Base-by-base conservation (phyloP, 352 stramenopile genomes). In the Pythium phragmitis region DNA sequence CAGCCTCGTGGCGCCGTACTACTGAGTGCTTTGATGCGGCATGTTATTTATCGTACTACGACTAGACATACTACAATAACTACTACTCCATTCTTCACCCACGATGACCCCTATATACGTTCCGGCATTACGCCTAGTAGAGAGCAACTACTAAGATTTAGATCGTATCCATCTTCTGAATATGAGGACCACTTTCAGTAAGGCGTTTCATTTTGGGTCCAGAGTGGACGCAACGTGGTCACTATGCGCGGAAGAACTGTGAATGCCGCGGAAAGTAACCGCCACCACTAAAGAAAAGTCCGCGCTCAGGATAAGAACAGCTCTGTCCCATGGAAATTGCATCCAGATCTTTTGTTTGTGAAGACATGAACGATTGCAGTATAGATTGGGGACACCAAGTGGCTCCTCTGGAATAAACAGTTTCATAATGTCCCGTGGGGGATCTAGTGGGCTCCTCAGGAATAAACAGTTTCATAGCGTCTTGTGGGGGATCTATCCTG, bases 1-100 rank as follows among this genome's bases (percentile, higher is more conserved):
- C 54, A 73, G 82, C 64, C 55, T 68, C 52, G 52, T 43, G 51
- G 14, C 45, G 23, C 33, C 43, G 21, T 48, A 48, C 53, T 60
- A 34, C 37, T 39, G 26, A 9, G 21, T 19, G 14, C 53, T 17
- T 2, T 30, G 12, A 12, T 49, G 33, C 36, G 16, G 12, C 8
- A 14, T 57, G 34, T 45, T 68, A 63, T 63, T 68, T 67, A 67
- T 65, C 58, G 28, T 34, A 50, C 17, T 34, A 47, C 26, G 26
- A 30, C 41, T 16, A 57, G 9, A 16, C 37, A 16, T 33, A 26
- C 30, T 26, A 58, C 36, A 36, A 58, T 11, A 8, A 41, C 49
- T 28, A 43, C 16, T 28, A 56, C n/a, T 28, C 14, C 28, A 34
- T 21, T 1, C 12, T 19, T 41, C 23, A 21, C 4, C 0, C 4